Conservation (phyloP, 805 yeast species). For the Wickerhamiella sorbophila region DNA sequence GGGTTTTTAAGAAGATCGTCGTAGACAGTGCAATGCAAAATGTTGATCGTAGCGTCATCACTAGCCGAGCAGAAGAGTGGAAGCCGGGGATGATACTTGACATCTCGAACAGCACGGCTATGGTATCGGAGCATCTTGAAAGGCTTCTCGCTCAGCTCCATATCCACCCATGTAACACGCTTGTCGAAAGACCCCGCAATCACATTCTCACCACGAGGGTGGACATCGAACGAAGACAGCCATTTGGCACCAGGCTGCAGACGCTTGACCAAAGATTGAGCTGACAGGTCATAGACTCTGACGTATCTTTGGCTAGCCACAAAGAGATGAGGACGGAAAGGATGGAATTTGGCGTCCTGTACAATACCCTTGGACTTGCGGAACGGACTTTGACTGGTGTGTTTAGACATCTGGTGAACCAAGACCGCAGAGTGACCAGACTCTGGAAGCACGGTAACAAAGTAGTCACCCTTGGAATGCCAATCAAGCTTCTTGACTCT, state of each 20-base stretch:
- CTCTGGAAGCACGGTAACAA: slow-evolving; percentile 92
- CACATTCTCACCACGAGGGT: slow-evolving; percentile 91
- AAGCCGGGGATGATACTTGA: slow-evolving; percentile 69
- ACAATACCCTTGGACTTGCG: slow-evolving; percentile 82
- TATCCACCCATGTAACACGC: slow-evolving; percentile 93
- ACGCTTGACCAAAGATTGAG: slow-evolving; percentile 70
- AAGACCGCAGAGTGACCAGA: slow-evolving; percentile 77
- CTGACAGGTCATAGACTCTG: slow-evolving; percentile 78
- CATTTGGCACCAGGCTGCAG: slow-evolving; percentile 92
- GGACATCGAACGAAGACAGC: slow-evolving; percentile 83
- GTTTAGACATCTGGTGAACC: slow-evolving; percentile 89
- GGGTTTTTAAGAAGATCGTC: slow-evolving; percentile 94
- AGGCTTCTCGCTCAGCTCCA: slow-evolving; percentile 78
- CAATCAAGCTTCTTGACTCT: slow-evolving; percentile 73
- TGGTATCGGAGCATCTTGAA: slow-evolving; percentile 93
- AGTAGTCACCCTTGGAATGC: slow-evolving; percentile 96
- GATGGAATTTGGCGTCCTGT: slow-evolving; percentile 95
- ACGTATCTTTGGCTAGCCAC: slow-evolving; percentile 90
- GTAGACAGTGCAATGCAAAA: slow-evolving; percentile 92
- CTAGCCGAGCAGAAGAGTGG: slow-evolving; percentile 92
- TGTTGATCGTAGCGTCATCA: slow-evolving; percentile 86
- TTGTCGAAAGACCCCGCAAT: slow-evolving; percentile 88
- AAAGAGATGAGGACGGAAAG: slow-evolving; percentile 82
- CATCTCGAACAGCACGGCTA: slow-evolving; percentile 82
- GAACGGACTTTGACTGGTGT: slow-evolving; percentile 91